Base-by-base conservation (phyloP, 106 monocot genomes). In the Phalaenopsis aphrodite region DNA sequence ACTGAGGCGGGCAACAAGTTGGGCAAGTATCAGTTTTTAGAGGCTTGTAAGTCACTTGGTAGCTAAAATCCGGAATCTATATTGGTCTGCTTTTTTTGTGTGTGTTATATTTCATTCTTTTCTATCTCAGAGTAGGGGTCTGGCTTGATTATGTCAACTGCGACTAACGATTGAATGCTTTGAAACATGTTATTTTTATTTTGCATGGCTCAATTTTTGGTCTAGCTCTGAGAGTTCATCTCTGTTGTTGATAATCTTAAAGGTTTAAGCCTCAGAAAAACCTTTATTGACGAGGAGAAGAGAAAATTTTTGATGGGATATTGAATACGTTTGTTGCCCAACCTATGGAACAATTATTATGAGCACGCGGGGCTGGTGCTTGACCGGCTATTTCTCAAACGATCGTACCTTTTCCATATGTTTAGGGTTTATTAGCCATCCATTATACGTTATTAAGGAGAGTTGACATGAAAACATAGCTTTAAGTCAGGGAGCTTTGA, bases 11-110 rank as follows among this genome's bases (percentile, higher is more conserved):
- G 3, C 48, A 49, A 24, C 0, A 76, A 76, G 49, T 30, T 76
- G 49, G 11, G 9, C 76, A 76, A 76, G 24, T 76, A 23, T 30
- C 76, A 48, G n/a, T 76, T 76, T 41, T 18, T 76, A 49, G 5
- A 48, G 49, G 21, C 76, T 76, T 76, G 76, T 48, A 76, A 76
- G 76, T 76, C 24, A 3, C 12, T 76, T 76, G 11, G 76, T 69
- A 39, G 15, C 69, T 69, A 2, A 69, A 38, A 12, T 38, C 39
- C 8, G 12, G 14, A 69, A 12, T 38, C 37, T 39, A 64, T 8
- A 21, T 8, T 64, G 24, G 7, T 2, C 9, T 64, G n/a, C 5
- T 7, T 9, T 64, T 64, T 64, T 64, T 21, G 21, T 64, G 23
- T 64, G 30, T 10, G 3, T 14, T 69, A 15, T 39, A 15, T 64